Conservation (phyloP, 2,329 filamentous ascomycete species). For the Decorospora gaudefroyi region DNA sequence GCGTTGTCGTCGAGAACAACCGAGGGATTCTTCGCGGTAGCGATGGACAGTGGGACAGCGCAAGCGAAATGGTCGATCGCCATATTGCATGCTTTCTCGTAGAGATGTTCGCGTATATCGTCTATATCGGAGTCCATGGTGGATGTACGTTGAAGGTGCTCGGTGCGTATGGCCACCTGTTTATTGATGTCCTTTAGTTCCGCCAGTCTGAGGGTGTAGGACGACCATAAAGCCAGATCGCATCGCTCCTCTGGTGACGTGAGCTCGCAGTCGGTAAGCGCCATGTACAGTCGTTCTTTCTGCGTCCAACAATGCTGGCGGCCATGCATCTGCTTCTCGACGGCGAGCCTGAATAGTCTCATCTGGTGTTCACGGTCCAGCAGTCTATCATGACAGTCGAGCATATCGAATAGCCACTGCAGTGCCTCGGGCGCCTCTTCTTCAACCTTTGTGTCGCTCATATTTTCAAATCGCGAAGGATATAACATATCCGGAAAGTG, state of each 20-base stretch:
- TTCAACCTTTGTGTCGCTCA: constrained; percentile 4
- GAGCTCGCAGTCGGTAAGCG: constrained; percentile 17
- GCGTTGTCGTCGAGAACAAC: constrained; percentile 17
- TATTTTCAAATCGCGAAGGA: neutral
- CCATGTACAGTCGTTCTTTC: constrained; percentile 26
- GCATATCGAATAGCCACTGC: constrained; percentile 17
- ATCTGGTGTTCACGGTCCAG: constrained; percentile 11
- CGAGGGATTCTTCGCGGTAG: neutral
- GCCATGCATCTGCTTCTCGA: constrained; percentile 18
- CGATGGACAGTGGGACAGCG: constrained; percentile 18
- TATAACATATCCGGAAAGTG: neutral
- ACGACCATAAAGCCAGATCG: constrained; percentile 14
- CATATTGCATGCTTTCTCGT: neutral
- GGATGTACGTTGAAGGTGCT: constrained; percentile 1
- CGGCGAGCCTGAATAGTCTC: constrained; percentile 15
- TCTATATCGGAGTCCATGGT: neutral
- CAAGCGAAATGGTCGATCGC: constrained; percentile 31
- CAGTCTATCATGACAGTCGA: constrained; percentile 10
- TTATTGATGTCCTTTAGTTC: constrained; percentile 7
- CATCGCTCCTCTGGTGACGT: constrained; percentile 6
- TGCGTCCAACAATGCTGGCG: constrained; percentile 9
- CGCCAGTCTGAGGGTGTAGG: constrained; percentile 20
- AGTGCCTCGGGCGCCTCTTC: constrained; percentile 10
- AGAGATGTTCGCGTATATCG: constrained; percentile 6
- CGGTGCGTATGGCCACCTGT: constrained; percentile 1